phyloP scores from a whole-genome alignment of 257 asterid genomes.

The Leptodermis oblonga region DNA sequence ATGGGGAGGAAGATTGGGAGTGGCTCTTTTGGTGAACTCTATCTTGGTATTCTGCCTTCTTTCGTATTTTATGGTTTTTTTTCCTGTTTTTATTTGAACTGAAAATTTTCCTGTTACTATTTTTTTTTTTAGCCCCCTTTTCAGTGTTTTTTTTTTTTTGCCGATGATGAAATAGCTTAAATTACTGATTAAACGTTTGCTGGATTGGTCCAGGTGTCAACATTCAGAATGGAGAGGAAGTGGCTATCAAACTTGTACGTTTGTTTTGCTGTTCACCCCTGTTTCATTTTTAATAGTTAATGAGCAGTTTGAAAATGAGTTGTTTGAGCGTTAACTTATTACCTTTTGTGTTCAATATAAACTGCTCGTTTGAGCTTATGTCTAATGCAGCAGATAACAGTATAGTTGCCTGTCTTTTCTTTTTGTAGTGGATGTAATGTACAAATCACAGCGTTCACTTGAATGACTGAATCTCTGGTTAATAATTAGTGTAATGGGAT shows the following conservation, averaged over 20 bases:
- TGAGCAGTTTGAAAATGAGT: not conserved
- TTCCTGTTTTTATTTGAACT: not conserved
- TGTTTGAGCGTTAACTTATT: not conserved
- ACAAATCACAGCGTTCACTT: not conserved
- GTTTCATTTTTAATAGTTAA: not conserved
- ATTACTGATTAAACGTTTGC: conserved; percentile 7
- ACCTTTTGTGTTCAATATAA: not conserved
- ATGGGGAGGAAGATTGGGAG: conserved; percentile 94
- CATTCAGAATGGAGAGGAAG: conserved; percentile 92
- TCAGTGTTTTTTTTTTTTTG: not conserved
- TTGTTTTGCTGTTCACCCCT: conserved; percentile 10
- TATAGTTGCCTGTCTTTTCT: not conserved
- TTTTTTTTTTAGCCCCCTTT: not conserved
- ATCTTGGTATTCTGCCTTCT: conserved; percentile 50
- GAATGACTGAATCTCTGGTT: not conserved
- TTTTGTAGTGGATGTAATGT: no score
- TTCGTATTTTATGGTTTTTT: not conserved
- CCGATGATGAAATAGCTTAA: conserved; percentile 2
- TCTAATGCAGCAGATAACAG: not conserved
- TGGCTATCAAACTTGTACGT: conserved; percentile 80
- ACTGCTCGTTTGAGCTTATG: not conserved
- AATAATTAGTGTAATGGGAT: not conserved
- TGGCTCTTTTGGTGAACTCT: conserved; percentile 97
- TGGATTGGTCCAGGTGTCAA: conserved; percentile 61
- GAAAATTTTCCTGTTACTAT: no score